A percentile compares a stretch with the other conserved stretches of the same genome.
These are phyloP conservation scores for Bruguiera sexangula DNA, from an alignment of 345 rosid species.

Conservation along the genomic window DNA sequence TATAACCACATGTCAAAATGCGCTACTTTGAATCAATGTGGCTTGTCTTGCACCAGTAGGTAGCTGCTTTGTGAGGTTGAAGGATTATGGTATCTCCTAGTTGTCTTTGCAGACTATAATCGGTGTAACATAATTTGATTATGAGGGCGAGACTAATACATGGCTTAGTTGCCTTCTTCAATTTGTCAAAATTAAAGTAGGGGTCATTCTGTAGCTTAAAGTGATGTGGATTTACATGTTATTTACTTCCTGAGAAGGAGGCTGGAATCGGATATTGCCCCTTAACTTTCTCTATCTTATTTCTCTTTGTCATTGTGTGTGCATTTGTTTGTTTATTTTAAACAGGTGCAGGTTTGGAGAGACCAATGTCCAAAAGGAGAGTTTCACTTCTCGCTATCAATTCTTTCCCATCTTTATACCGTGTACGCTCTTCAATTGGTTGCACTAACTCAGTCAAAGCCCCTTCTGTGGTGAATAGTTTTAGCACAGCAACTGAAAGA, in stretches of 20 bases:
- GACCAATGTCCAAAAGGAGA: slow-evolving; percentile 44
- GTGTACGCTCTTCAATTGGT: slow-evolving; percentile 28
- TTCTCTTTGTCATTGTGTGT: no score
- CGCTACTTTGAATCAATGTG: no score
- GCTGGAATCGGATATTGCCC: no score
- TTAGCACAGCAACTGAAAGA: slow-evolving; percentile 51
- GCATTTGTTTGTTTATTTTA: background rate
- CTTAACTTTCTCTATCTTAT: no score
- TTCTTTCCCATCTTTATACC: slow-evolving; percentile 25
- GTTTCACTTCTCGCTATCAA: slow-evolving; percentile 25
- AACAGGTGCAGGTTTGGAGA: background rate
- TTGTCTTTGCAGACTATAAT: no score
- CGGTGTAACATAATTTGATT: no score
- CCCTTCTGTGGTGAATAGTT: slow-evolving; percentile 22
- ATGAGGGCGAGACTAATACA: no score
- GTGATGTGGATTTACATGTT: no score
- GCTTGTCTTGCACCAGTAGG: no score
- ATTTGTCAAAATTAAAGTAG: background rate
- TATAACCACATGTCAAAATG: no score
- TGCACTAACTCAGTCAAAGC: slow-evolving; percentile 23
- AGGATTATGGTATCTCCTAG: no score
- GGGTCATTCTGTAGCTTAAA: background rate
- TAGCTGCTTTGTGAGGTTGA: no score
- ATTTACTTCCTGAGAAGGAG: background rate
- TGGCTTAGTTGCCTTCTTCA: background rate